Evolutionary conservation across 2,329 filamentous ascomycete species (phyloP), one percentile per base, ranked within the genome.

Genomic region (Cordyceps sp.): DNA sequence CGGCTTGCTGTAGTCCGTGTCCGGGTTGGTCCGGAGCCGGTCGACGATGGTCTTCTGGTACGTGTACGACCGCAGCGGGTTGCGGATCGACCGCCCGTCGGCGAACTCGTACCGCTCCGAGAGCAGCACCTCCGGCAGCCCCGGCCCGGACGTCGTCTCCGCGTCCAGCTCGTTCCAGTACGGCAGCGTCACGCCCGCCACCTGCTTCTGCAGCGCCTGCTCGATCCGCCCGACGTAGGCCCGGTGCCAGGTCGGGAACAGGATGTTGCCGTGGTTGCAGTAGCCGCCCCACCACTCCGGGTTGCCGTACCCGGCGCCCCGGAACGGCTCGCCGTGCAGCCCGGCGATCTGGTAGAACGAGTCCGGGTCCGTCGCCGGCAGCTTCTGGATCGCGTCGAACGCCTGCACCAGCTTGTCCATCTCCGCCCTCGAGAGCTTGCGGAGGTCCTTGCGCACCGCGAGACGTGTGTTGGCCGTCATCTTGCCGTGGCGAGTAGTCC

Each of bases 221-320:
- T 50, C 48, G 4, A 49, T 35, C 2, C 36, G 36, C 3, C 38
- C 26, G 9, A 50, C 32, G 27, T 48, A 48, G 10, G 45, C 47
- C 15, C 48, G 40, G 33, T 51, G 48, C 47, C 47, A 49, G 13
- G 46, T 49, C 4, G 46, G 43, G 32, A 45, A 48, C 7, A 46
- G 36, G 19, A 45, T 36, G 29, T 43, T 48, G n/a, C 33, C 41
- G 30, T 53, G 49, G 19, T 46, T 36, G 40, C 48, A 52, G 30
- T 45, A 50, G 1, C 46, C 47, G 6, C 45, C 45, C 43, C 45
- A 48, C 45, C 45, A 48, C 2, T 35, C 12, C 2, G 33, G 30
- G 23, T 39, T 38, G 5, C 20, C 33, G 13, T 33, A 39, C 22
- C 38, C 41, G 9, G 36, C 39, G 8, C 42, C 42, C 6, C 41